Percentiles rank a stretch among this genome's conserved stretches.
phyloP scores from a whole-genome alignment of 2,329 filamentous ascomycete genomes.

The Claviceps citrina region DNA sequence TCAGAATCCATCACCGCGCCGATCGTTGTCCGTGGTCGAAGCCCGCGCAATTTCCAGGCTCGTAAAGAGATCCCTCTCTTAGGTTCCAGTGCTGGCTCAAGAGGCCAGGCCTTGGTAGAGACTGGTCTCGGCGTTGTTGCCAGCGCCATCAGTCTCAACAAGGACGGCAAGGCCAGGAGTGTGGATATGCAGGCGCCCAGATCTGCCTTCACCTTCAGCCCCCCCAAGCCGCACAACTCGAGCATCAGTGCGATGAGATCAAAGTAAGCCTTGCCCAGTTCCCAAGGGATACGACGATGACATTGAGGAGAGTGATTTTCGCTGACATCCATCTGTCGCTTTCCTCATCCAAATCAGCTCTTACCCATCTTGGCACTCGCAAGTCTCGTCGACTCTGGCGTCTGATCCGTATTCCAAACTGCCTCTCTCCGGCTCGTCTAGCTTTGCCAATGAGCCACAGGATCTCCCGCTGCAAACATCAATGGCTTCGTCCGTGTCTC shows the following conservation, averaged over 20 bases:
- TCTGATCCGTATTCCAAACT: constrained; percentile 38
- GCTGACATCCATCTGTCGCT: not conserved
- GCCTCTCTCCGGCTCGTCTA: constrained; percentile 31
- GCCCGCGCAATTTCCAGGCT: constrained; percentile 86
- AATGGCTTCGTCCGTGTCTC: constrained; percentile 35
- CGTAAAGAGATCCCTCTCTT: constrained; percentile 83
- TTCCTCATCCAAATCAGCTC: constrained; percentile 37
- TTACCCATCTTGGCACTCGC: constrained; percentile 41
- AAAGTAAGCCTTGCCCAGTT: constrained; percentile 32
- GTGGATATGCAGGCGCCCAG: constrained; percentile 41
- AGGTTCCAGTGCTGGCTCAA: constrained; percentile 58
- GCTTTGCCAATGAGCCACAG: constrained; percentile 35
- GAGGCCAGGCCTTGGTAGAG: constrained; percentile 60
- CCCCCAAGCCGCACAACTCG: constrained; percentile 38
- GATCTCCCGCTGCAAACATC: constrained; percentile 38
- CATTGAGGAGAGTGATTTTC: not conserved
- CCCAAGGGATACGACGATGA: constrained; percentile 13
- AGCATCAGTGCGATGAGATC: constrained; percentile 39
- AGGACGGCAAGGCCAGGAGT: constrained; percentile 34
- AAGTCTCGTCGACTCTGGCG: constrained; percentile 34
- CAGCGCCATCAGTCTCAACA: constrained; percentile 38
- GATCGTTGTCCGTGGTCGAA: constrained; percentile 85
- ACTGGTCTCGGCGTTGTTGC: constrained; percentile 46
- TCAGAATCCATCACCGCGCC: constrained; percentile 77
- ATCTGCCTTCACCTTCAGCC: constrained; percentile 42